phyloP scores from a whole-genome alignment of 352 stramenopile genomes.

The Globisporangium camurandrum region DNA sequence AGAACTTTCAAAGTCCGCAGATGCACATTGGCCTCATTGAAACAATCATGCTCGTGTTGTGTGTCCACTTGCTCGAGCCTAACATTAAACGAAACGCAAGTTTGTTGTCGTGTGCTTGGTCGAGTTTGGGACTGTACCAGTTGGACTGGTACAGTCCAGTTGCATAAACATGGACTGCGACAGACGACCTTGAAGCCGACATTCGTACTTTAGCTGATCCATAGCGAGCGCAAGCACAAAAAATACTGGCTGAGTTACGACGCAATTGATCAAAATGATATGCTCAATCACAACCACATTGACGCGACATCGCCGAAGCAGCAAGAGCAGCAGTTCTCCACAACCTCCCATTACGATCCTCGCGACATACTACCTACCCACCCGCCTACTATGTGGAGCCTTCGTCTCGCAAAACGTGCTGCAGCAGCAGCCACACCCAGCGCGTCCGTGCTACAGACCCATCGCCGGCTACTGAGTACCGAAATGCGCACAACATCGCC shows the following conservation, averaged over 20 bases:
- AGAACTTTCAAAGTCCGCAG: too few relatives aligned
- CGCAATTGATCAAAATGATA: not conserved
- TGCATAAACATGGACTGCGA: too few relatives aligned
- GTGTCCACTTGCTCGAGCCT: too few relatives aligned
- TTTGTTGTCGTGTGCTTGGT: too few relatives aligned
- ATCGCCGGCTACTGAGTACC: constrained; percentile 15
- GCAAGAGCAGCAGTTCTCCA: not conserved
- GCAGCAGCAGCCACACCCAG: not conserved
- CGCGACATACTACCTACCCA: too few relatives aligned
- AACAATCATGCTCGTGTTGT: too few relatives aligned
- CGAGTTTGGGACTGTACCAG: too few relatives aligned
- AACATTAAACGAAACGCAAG: too few relatives aligned
- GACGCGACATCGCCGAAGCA: constrained; percentile 8
- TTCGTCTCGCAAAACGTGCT: constrained; percentile 8
- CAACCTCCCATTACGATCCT: too few relatives aligned
- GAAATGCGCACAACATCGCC: constrained; percentile 26
- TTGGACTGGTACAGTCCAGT: too few relatives aligned
- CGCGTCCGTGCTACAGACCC: not conserved
- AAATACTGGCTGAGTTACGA: not conserved
- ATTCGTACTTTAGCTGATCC: not conserved
- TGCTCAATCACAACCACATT: constrained; percentile 5
- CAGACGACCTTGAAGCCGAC: not conserved
- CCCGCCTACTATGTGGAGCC: constrained; percentile 10
- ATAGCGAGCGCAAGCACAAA: not conserved
- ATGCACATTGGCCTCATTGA: too few relatives aligned